Conservation (phyloP, 768 basidiomycete species). For the Zangia roseola region DNA sequence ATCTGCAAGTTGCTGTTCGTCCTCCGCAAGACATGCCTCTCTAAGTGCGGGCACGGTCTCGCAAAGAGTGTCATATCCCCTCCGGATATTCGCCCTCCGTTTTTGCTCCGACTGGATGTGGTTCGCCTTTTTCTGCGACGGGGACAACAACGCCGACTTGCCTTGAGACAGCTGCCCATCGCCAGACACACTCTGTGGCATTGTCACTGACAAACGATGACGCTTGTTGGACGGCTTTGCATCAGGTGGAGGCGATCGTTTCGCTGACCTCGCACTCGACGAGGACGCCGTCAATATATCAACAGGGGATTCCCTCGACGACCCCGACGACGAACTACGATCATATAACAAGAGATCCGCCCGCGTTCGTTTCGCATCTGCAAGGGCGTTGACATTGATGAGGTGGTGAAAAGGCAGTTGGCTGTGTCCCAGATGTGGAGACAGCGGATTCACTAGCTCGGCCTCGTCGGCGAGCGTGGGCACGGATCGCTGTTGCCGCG, state of each 20-base stretch:
- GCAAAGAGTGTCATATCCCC: constrained; percentile 87
- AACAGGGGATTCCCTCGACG: constrained; percentile 27
- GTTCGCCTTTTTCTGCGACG: constrained; percentile 89
- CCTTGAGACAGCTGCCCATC: constrained; percentile 16
- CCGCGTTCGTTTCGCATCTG: constrained; percentile 10
- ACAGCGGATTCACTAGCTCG: constrained; percentile 1
- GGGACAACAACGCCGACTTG: constrained; percentile 52
- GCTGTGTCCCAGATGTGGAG: constrained; percentile 5
- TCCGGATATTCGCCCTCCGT: constrained; percentile 84
- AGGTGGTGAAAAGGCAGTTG: constrained; percentile 22
- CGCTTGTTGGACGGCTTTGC: constrained; percentile 33
- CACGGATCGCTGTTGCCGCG: constrained; percentile 16
- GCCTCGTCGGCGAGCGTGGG: constrained; percentile 7
- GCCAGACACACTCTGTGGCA: constrained; percentile 8
- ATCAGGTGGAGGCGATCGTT: constrained; percentile 28
- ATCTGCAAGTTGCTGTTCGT: constrained; percentile 44
- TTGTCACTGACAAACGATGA: constrained; percentile 20
- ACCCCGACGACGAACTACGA: constrained; percentile 25
- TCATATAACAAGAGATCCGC: constrained; percentile 12
- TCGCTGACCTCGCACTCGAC: constrained; percentile 15
- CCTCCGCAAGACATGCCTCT: constrained; percentile 78
- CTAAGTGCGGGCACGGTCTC: constrained; percentile 77
- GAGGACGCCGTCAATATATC: constrained; percentile 19
- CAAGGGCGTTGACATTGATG: background rate
- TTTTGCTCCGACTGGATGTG: constrained; percentile 96